phyloP scores from a whole-genome alignment of 31 red algal species.

The Porphyra umbilicalis region DNA sequence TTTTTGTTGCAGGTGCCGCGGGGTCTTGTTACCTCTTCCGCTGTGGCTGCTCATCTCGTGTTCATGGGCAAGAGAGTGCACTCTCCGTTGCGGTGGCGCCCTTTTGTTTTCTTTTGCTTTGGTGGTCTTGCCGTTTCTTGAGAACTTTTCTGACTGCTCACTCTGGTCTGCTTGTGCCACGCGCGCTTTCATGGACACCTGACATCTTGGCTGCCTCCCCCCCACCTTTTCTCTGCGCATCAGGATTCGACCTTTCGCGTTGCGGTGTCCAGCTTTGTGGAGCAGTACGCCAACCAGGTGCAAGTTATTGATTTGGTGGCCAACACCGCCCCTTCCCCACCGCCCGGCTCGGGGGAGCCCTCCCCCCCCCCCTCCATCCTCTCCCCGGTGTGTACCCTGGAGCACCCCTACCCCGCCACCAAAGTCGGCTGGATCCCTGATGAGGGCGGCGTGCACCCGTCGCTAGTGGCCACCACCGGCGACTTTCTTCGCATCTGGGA shows the following conservation, averaged over 20 bases:
- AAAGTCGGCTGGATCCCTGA: slow-evolving; percentile 89
- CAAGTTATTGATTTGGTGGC: slow-evolving; percentile 24
- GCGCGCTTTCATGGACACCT: too few species aligned
- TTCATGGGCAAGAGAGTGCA: too few species aligned
- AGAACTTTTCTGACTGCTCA: background rate
- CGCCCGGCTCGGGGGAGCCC: slow-evolving; percentile 11
- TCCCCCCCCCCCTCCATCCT: slow-evolving; percentile 26
- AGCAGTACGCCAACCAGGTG: slow-evolving; percentile 80
- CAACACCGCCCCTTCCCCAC: slow-evolving; percentile 30
- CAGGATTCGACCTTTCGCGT: slow-evolving; percentile 20
- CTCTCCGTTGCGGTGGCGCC: background rate
- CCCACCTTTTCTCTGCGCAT: background rate
- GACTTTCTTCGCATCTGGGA: slow-evolving; percentile 84
- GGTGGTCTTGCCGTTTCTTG: background rate
- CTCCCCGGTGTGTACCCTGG: slow-evolving; percentile 26
- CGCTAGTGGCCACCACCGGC: slow-evolving; percentile 77
- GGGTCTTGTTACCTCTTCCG: too few species aligned
- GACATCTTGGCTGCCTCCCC: background rate
- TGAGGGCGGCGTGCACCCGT: slow-evolving; percentile 20
- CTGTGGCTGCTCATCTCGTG: too few species aligned
- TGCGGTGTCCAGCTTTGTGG: slow-evolving; percentile 62
- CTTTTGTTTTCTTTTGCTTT: too few species aligned
- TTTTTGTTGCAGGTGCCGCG: background rate
- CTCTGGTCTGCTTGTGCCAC: too few species aligned
- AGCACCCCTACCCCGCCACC: slow-evolving; percentile 76